A percentile compares a stretch with the other conserved stretches of the same genome.
phyloP scores from a whole-genome alignment of 2,329 filamentous ascomycete species.

The Microsporum ferrugineum region DNA sequence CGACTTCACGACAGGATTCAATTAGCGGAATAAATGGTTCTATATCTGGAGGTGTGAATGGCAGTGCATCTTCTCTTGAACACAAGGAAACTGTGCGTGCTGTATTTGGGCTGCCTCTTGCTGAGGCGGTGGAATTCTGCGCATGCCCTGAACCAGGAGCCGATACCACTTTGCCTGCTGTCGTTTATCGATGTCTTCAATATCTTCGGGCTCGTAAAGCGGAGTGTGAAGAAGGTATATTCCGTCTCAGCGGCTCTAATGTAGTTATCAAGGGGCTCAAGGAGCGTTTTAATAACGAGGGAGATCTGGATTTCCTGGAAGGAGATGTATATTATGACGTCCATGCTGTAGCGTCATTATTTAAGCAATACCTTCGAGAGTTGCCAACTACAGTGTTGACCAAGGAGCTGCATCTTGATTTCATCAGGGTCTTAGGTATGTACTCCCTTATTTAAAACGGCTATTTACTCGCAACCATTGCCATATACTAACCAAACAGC shows the following conservation, averaged over 20 bases:
- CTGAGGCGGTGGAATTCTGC: constrained; percentile 75
- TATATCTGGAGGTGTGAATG: constrained; percentile 11
- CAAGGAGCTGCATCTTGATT: constrained; percentile 78
- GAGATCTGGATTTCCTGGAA: constrained; percentile 80
- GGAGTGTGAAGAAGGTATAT: constrained; percentile 81
- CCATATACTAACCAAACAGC: neutral
- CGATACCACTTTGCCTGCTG: constrained; percentile 68
- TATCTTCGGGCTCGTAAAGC: constrained; percentile 79
- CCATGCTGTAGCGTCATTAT: constrained; percentile 82
- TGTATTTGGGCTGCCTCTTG: constrained; percentile 74
- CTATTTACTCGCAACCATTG: constrained; percentile 2
- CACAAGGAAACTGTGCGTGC: constrained; percentile 49
- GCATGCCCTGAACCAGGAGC: constrained; percentile 52
- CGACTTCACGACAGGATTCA: constrained; percentile 23
- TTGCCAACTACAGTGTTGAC: constrained; percentile 85
- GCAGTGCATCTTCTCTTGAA: constrained; percentile 38
- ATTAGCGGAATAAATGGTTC: constrained; percentile 16
- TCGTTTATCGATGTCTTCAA: constrained; percentile 90
- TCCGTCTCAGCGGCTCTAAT: constrained; percentile 93
- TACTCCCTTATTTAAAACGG: neutral
- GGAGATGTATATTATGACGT: constrained; percentile 78
- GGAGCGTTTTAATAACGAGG: constrained; percentile 86
- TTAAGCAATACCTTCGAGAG: constrained; percentile 90
- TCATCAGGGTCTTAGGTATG: constrained; percentile 62
- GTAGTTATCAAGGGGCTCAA: constrained; percentile 81